A percentile compares a stretch with the other conserved stretches of the same genome.
Evolutionary conservation across 140 eudicot genomes (phyloP).

Genomic region (Stevia rebaudiana): DNA sequence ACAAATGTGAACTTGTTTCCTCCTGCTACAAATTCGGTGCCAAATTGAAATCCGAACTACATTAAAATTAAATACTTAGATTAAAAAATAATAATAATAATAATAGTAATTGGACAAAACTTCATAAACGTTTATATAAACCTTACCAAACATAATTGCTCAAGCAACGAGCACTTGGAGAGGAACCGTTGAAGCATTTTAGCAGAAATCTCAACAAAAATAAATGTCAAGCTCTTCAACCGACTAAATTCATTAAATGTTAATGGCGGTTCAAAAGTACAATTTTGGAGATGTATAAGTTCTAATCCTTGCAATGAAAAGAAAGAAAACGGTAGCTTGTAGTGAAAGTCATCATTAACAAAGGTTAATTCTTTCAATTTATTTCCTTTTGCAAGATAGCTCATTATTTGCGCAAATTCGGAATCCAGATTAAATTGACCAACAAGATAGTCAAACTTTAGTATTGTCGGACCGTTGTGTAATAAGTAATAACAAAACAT

Average conservation of each 20-base stretch:
- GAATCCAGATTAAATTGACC: not conserved
- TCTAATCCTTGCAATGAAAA: conserved; percentile 6
- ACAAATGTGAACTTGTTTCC: conserved; percentile 15
- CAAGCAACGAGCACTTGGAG: conserved; percentile 28
- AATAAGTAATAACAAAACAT: conserved; percentile 26
- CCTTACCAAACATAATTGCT: conserved; percentile 19
- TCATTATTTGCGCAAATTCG: conserved; percentile 31
- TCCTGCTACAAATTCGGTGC: not conserved
- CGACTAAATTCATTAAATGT: conserved; percentile 26
- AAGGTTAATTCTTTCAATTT: conserved; percentile 17
- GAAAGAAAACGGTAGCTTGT: not conserved
- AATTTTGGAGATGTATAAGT: not conserved
- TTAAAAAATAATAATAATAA: too few species aligned
- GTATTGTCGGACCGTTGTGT: conserved; percentile 26
- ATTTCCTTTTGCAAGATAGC: conserved; percentile 12
- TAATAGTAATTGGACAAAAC: too few species aligned
- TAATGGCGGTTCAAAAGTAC: conserved; percentile 18
- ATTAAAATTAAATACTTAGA: not conserved
- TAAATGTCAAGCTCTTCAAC: conserved; percentile 5
- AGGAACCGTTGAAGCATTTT: conserved; percentile 23
- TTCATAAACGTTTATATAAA: not conserved
- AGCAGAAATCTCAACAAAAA: conserved; percentile 1
- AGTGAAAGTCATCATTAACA: not conserved
- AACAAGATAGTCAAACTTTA: conserved; percentile 10
- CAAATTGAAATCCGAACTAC: not conserved